Percentiles rank a stretch among this genome's conserved stretches.
Conservation (phyloP, 2,329 filamentous ascomycete species). For the Aaosphaeria arxii region DNA sequence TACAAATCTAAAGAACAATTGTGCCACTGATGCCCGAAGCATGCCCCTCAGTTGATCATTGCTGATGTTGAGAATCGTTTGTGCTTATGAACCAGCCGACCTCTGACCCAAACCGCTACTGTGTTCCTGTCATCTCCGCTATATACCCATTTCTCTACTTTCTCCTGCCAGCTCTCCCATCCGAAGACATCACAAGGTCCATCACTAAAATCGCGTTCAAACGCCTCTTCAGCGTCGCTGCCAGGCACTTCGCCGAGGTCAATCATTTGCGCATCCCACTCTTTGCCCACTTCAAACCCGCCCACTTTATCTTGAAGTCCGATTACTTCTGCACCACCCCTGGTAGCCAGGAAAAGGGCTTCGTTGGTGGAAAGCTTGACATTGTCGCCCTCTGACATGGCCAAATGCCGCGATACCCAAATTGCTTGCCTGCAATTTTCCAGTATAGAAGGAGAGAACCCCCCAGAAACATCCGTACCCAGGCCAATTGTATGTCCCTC, state of each 20-base stretch:
- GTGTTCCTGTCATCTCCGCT: conserved; percentile 92
- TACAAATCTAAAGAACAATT: too few relatives aligned
- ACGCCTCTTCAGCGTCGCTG: conserved; percentile 22
- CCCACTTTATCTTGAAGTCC: conserved; percentile 72
- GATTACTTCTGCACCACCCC: conserved; percentile 81
- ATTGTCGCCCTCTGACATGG: conserved; percentile 50
- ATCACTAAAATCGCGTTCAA: conserved; percentile 40
- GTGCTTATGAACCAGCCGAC: conserved; percentile 67
- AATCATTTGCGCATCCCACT: conserved; percentile 88
- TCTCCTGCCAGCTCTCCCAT: conserved; percentile 84
- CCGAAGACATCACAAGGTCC: conserved; percentile 86
- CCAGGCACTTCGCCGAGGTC: conserved; percentile 50
- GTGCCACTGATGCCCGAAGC: too few relatives aligned
- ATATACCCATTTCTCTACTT: conserved; percentile 90
- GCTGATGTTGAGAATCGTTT: too few relatives aligned
- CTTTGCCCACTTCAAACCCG: conserved; percentile 79
- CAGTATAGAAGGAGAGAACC: conserved; percentile 77
- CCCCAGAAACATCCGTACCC: conserved; percentile 88
- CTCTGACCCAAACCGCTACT: conserved; percentile 82
- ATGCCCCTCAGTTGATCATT: too few relatives aligned
- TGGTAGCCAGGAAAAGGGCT: conserved; percentile 79
- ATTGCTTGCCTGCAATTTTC: conserved; percentile 80
- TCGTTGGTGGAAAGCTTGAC: conserved; percentile 79
- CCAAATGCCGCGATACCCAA: conserved; percentile 71
- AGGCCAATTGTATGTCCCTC: conserved; percentile 76